phyloP scores from a whole-genome alignment of 2,329 filamentous ascomycete genomes.

The Aspergillus quadrilineatus region DNA sequence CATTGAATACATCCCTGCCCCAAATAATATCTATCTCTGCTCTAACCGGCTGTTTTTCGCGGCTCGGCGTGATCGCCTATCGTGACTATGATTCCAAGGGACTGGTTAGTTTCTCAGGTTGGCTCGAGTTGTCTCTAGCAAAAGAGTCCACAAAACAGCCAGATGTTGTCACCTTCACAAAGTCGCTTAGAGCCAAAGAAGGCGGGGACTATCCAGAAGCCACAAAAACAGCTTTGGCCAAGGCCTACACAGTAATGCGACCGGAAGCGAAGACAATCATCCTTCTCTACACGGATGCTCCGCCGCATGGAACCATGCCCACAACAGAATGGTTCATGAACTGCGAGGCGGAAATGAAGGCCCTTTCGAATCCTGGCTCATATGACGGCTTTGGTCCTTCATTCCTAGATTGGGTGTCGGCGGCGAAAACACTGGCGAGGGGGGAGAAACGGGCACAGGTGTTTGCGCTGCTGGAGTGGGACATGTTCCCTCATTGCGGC shows the following conservation, averaged over 20 bases:
- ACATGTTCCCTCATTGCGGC: slow-evolving; percentile 16
- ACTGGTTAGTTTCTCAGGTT: slow-evolving; percentile 52
- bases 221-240: slow-evolving; percentile 50
- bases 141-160: slow-evolving; percentile 24
- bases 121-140: slow-evolving; percentile 33
- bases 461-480: slow-evolving; percentile 42
- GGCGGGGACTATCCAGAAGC: slow-evolving; percentile 52
- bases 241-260: slow-evolving; percentile 50
- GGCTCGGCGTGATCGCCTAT: slow-evolving; percentile 53
- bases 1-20: slow-evolving; percentile 49
- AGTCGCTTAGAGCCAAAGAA: slow-evolving; percentile 30
- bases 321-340: neutral
- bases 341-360: neutral
- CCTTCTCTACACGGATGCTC: slow-evolving; percentile 51
- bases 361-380: neutral
- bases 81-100: slow-evolving; percentile 45
- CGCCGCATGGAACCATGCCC: slow-evolving; percentile 42
- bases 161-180: slow-evolving; percentile 38
- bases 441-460: slow-evolving; percentile 37
- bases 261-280: slow-evolving; percentile 51
- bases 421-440: slow-evolving; percentile 33
- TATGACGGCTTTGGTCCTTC: slow-evolving; percentile 36
- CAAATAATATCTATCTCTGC: slow-evolving; percentile 53
- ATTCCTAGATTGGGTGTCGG: slow-evolving; percentile 50
- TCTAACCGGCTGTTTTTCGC: slow-evolving; percentile 51